Base-by-base conservation (phyloP, 305 asterid species). In the Fraxinus velutina region DNA sequence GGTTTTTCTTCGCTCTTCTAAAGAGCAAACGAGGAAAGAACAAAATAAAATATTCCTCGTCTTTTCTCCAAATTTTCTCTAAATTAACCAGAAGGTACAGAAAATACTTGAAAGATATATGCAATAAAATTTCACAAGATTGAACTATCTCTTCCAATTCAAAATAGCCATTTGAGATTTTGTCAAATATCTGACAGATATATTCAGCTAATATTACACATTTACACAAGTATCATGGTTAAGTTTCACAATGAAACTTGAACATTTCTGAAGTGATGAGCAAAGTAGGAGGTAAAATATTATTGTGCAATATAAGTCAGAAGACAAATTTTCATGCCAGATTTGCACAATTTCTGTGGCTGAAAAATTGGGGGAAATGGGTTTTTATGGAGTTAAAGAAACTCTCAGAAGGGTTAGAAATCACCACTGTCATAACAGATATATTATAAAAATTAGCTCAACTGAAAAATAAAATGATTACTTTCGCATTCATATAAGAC, bases 111-210 rank as follows among this genome's bases (percentile, higher is more conserved):
- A 64, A 64, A 10, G 70, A 64, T 50, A 72, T 71, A 68, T 62
- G 32, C 21, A 34, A 10, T 75, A 76, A 77, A 21, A 32, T 42
- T 83, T 24, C 44, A 75, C 78, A 78, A 27, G 50, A 75, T 24
- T 24, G 34, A 27, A 24, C 78, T 42, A 55, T 60, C 77, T 66
- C 44, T 78, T 79, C 32, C 73, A 5, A 30, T 75, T 50, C 81
- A 75, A 55, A 82, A 74, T 50, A 32, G 60, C 66, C 66, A 55
- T 55, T 55, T 55, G 66, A 55, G 24, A 55, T 5, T 17, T 55
- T 55, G 5, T 55, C 24, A 55, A 55, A 17, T 55, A 17, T 17
- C 24, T 17, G 3, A 55, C 24, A 55, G 66, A 19, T 55, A 17
- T 55, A 17, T 55, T 55, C 12, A 17, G 27, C 66, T 55, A 55